Base-by-base conservation (phyloP, 768 basidiomycete species). In the Mycena polygramma region DNA sequence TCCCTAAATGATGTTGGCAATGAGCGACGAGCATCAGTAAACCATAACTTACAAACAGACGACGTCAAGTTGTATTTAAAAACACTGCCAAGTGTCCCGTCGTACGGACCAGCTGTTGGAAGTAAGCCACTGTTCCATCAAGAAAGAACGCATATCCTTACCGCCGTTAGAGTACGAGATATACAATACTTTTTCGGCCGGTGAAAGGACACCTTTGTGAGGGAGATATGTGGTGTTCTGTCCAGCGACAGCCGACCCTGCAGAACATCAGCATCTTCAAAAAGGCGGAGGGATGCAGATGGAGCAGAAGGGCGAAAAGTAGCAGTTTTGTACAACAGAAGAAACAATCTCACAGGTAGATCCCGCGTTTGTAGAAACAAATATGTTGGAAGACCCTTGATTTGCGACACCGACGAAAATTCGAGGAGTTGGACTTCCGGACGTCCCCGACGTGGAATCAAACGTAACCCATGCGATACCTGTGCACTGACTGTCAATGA, bases 361-460 rank as follows among this genome's bases (percentile, higher is more conserved):
- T 19, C 90, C 91, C 35, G 83, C 89, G 69, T 91, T 84, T 22
- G 83, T 85, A 15, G 87, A 83, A 14, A 90, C 84, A 71, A 87
- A 92, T 17, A 92, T 78, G 69, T 89, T 91, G 71, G 80, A 81
- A 0, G 87, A 79, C 3, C 88, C 89, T 39, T 81, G 79, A 72
- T 83, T 91, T 0, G 88, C 90, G 36, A 92, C 90, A 65, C 91
- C 91, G 41, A 91, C 90, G 63, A 92, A 92, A 43, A 92, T 91
- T 55, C 90, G 87, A 36, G 84, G 88, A 17, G 90, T 91, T 0
- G 90, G 82, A 8, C 76, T 77, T 24, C 90, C 89, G 35, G 82
- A 81, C 2, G 82, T 79, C 8, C 89, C 88, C n/a, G 89, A 86
- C 8, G 88, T 84, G 51, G 84, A 80, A 73, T 91, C 90, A 72